phyloP scores from a whole-genome alignment of 352 stramenopile genomes.

The Globisporangium paddicum region DNA sequence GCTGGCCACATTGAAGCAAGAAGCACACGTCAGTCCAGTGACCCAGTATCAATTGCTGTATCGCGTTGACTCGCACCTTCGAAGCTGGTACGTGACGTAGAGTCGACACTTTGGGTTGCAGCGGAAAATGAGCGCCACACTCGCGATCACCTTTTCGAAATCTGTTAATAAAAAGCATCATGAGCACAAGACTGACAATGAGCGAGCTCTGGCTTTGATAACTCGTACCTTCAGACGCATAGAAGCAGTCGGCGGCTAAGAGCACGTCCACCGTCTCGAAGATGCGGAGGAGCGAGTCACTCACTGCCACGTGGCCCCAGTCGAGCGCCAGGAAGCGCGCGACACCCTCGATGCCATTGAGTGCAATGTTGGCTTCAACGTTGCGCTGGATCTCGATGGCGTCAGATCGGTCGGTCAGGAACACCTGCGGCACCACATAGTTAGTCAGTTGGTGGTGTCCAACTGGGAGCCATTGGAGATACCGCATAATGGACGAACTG shows the following conservation, averaged over 20 bases:
- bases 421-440: slow-evolving; percentile 19
- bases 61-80: slow-evolving; percentile 21
- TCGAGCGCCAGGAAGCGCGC: slow-evolving; percentile 38
- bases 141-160: slow-evolving; percentile 70
- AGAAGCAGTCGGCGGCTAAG: slow-evolving; percentile 68
- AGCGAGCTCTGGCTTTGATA: neutral
- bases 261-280: slow-evolving; percentile 41
- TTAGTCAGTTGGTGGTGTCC: neutral
- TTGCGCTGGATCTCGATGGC: slow-evolving; percentile 43
- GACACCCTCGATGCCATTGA: slow-evolving; percentile 32
- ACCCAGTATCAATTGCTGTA: neutral
- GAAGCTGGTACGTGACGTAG: slow-evolving; percentile 63
- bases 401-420: slow-evolving; percentile 50
- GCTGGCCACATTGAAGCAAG: slow-evolving; percentile 12
- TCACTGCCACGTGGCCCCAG: slow-evolving; percentile 40
- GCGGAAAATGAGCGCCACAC: slow-evolving; percentile 55
- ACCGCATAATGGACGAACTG: neutral
- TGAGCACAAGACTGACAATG: neutral
- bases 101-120: slow-evolving; percentile 37
- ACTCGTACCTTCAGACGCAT: slow-evolving; percentile 46
- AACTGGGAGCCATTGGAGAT: neutral
- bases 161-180: slow-evolving; percentile 18
- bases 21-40: neutral
- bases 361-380: slow-evolving; percentile 40
- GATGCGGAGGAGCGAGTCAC: slow-evolving; percentile 19